Evolutionary conservation across 345 rosid species (phyloP).

Genomic region (Geranium brycei): DNA sequence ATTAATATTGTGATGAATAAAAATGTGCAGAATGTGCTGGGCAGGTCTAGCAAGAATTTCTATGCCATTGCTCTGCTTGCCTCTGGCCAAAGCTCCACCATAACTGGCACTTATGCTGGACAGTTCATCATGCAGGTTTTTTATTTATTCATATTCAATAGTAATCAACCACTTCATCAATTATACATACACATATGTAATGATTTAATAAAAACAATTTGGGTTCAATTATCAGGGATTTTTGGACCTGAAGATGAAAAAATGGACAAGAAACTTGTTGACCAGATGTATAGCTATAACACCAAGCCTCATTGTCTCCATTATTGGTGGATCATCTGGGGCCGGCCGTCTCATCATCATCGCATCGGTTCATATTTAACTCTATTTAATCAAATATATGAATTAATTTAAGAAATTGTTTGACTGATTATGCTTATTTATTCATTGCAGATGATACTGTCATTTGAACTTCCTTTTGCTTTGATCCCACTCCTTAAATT

Average conservation of each 20-base stretch:
- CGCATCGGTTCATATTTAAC: conserved; percentile 32
- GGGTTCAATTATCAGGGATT: conserved; percentile 33
- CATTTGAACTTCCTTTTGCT: conserved; percentile 66
- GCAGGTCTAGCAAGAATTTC: conserved; percentile 39
- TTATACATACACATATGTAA: no score
- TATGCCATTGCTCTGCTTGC: conserved; percentile 57
- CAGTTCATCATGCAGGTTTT: conserved; percentile 55
- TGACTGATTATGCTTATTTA: neutral
- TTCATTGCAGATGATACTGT: conserved; percentile 46
- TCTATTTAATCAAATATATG: neutral
- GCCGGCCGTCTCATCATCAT: conserved; percentile 51
- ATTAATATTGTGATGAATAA: no score
- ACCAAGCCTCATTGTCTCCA: conserved; percentile 50
- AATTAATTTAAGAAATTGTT: neutral
- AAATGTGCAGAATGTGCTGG: conserved; percentile 42
- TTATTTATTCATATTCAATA: no score
- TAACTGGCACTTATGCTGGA: conserved; percentile 64
- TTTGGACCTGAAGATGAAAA: conserved; percentile 44
- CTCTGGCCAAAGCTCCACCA: conserved; percentile 60
- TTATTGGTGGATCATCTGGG: conserved; percentile 45
- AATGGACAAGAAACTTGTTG: conserved; percentile 46
- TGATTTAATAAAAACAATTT: neutral
- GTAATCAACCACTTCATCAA: no score
- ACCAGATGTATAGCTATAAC: conserved; percentile 48
- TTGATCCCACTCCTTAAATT: conserved; percentile 62